phyloP scores from a whole-genome alignment of 352 stramenopile species.

The Paralagenidium karlingii region DNA sequence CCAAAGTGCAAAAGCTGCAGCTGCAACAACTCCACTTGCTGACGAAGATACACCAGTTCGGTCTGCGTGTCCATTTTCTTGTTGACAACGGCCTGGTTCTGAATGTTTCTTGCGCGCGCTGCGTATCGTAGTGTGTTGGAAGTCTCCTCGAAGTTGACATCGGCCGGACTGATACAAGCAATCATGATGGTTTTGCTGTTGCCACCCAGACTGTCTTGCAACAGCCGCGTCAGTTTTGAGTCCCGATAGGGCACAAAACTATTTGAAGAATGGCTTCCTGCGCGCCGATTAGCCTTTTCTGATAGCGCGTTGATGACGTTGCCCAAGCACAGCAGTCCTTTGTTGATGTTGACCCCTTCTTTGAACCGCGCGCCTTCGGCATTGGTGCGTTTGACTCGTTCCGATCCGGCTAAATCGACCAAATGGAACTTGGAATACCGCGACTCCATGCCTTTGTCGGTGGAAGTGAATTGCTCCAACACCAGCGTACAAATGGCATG shows the following conservation, averaged over 20 bases:
- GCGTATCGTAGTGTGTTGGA: slow-evolving; percentile 92
- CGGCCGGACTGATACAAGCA: slow-evolving; percentile 63
- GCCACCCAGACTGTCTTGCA: slow-evolving; percentile 80
- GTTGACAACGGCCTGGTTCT: slow-evolving; percentile 96
- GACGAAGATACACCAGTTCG: slow-evolving; percentile 40
- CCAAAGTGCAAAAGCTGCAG: slow-evolving; percentile 39
- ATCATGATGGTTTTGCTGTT: slow-evolving; percentile 91
- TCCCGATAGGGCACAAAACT: slow-evolving; percentile 82
- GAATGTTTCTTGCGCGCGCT: slow-evolving; percentile 96
- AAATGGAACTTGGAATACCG: slow-evolving; percentile 86
- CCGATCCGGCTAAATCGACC: slow-evolving; percentile 92
- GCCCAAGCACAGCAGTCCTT: slow-evolving; percentile 86
- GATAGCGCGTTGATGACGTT: slow-evolving; percentile 92
- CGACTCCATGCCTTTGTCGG: slow-evolving; percentile 13
- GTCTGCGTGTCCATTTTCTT: slow-evolving; percentile 89
- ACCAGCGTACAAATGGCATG: slow-evolving; percentile 84
- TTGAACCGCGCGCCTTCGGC: slow-evolving; percentile 78
- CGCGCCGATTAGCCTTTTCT: slow-evolving; percentile 31
- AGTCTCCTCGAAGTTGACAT: slow-evolving; percentile 89
- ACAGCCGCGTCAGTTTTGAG: slow-evolving; percentile 83
- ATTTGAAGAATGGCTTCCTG: slow-evolving; percentile 2
- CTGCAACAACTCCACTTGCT: slow-evolving; percentile 52
- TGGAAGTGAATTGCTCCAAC: slow-evolving; percentile 54
- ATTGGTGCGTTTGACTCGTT: slow-evolving; percentile 85
- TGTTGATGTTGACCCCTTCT: slow-evolving; percentile 93